Percentiles rank a stretch among this genome's conserved stretches.
phyloP scores from a whole-genome alignment of 352 stramenopile genomes.

The Ophiocytium majus region DNA sequence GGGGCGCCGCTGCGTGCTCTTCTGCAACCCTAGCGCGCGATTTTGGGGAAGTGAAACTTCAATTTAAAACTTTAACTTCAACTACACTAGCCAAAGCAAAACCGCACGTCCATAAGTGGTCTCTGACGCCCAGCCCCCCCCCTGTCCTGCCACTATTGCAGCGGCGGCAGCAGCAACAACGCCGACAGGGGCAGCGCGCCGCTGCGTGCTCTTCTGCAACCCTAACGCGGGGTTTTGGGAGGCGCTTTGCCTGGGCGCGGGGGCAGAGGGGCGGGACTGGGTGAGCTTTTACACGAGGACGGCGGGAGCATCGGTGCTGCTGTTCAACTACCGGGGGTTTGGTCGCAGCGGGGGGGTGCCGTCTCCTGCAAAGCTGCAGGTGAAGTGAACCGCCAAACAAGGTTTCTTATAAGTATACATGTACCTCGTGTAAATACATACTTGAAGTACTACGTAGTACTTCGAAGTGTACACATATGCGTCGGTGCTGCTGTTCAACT shows the following conservation, averaged over 20 bases:
- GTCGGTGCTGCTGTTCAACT: constrained; percentile 51
- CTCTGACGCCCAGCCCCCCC: too few species aligned
- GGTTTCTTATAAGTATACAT: too few species aligned
- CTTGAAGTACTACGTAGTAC: too few species aligned
- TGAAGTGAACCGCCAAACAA: background rate
- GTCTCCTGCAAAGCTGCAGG: constrained; percentile 15
- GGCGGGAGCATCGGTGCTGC: constrained; percentile 32
- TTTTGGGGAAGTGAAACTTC: too few species aligned
- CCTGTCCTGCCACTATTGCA: too few species aligned
- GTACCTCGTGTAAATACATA: too few species aligned
- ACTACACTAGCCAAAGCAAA: too few species aligned
- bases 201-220: constrained; percentile 56
- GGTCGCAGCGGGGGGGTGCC: constrained; percentile 28
- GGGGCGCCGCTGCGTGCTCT: constrained; percentile 44
- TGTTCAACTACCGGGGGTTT: constrained; percentile 49
- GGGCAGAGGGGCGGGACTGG: background rate
- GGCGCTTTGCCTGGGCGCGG: constrained; percentile 21
- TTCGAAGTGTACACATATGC: too few species aligned
- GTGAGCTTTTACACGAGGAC: background rate
- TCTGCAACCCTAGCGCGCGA: constrained; percentile 54
- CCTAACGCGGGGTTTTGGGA: constrained; percentile 52
- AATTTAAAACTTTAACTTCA: too few species aligned
- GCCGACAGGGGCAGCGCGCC: too few species aligned
- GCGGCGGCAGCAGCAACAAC: too few species aligned
- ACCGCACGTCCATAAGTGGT: too few species aligned